phyloP scores from a whole-genome alignment of 495 filamentous ascomycete species.

The Lasiosphaeriaceae sp. region DNA sequence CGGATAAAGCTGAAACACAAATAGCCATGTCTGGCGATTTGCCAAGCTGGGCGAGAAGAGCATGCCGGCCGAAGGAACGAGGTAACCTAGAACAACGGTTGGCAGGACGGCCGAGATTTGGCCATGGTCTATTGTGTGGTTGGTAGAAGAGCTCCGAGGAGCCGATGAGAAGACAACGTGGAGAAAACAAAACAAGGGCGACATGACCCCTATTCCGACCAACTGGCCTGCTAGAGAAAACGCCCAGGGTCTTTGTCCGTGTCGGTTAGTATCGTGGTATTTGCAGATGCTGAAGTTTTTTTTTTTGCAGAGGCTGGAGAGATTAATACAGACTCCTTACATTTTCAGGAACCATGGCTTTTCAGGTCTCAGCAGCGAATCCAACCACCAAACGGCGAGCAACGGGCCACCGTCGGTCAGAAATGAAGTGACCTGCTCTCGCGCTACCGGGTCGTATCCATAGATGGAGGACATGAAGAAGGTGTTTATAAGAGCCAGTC shows the following conservation, averaged over 20 bases:
- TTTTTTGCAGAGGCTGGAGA: too few species aligned
- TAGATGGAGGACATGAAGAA: conserved; percentile 23
- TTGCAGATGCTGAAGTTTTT: background rate
- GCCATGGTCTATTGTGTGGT: conserved; percentile 6
- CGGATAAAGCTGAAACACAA: conserved; percentile 9
- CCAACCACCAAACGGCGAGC: conserved; percentile 18
- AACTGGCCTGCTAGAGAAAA: conserved; percentile 16
- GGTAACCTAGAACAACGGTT: conserved; percentile 4
- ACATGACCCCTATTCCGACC: conserved; percentile 17
- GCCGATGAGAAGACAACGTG: conserved; percentile 13
- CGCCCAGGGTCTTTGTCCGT: conserved; percentile 12
- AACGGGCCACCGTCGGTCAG: conserved; percentile 16
- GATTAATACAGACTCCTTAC: conserved; percentile 14
- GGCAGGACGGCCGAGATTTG: conserved; percentile 8
- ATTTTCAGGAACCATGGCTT: conserved; percentile 8
- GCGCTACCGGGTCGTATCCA: conserved; percentile 3
- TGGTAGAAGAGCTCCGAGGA: conserved; percentile 1
- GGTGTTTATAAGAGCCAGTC: conserved; percentile 9
- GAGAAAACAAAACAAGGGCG: conserved; percentile 18
- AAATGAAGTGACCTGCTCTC: conserved; percentile 18
- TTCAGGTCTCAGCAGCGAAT: conserved; percentile 11
- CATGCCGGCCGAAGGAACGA: conserved; percentile 8
- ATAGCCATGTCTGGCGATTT: conserved; percentile 5
- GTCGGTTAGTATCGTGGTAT: background rate
- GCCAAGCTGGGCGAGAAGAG: conserved; percentile 1